These are phyloP conservation scores for Patellifolia procumbens DNA, from an alignment of 179 eudicot species.

Conservation along the genomic window DNA sequence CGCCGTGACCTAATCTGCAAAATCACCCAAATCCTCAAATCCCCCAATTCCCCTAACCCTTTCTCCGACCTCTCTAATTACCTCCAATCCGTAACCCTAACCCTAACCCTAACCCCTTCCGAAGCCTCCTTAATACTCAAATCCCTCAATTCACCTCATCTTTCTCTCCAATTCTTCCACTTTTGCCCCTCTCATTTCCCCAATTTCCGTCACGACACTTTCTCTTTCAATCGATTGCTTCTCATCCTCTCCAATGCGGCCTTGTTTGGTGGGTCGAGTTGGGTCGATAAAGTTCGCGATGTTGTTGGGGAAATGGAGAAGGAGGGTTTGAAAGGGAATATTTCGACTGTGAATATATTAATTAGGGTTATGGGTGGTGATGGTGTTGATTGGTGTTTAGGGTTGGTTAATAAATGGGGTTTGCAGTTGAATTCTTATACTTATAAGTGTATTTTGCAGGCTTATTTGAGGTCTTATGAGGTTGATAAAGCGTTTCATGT, in stretches of 20 bases:
- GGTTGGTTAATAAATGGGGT: constrained; percentile 67
- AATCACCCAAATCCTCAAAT: constrained; percentile 41
- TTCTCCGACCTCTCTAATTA: constrained; percentile 50
- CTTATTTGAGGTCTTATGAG: constrained; percentile 57
- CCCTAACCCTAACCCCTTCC: constrained; percentile 52
- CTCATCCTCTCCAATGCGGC: constrained; percentile 50
- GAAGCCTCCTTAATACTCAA: constrained; percentile 77
- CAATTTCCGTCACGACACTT: constrained; percentile 63
- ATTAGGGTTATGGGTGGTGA: constrained; percentile 55
- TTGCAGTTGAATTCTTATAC: constrained; percentile 67
- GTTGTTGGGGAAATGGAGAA: constrained; percentile 60
- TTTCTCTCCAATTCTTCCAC: constrained; percentile 65
- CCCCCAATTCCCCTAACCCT: constrained; percentile 41
- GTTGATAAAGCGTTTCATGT: constrained; percentile 48
- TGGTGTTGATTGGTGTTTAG: constrained; percentile 60
- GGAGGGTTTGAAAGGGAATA: constrained; percentile 51
- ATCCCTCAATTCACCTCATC: constrained; percentile 47
- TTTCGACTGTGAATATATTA: constrained; percentile 77
- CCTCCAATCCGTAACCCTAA: constrained; percentile 44
- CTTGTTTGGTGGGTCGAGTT: constrained; percentile 31
- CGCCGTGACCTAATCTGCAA: constrained; percentile 83
- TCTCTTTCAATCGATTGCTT: constrained; percentile 71
- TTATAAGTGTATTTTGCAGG: constrained; percentile 76
- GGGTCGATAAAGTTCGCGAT: constrained; percentile 28
- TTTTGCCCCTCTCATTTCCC: constrained; percentile 60